phyloP scores from a whole-genome alignment of 1,284 basidiomycete genomes.

The Cryptococcus sp. region DNA sequence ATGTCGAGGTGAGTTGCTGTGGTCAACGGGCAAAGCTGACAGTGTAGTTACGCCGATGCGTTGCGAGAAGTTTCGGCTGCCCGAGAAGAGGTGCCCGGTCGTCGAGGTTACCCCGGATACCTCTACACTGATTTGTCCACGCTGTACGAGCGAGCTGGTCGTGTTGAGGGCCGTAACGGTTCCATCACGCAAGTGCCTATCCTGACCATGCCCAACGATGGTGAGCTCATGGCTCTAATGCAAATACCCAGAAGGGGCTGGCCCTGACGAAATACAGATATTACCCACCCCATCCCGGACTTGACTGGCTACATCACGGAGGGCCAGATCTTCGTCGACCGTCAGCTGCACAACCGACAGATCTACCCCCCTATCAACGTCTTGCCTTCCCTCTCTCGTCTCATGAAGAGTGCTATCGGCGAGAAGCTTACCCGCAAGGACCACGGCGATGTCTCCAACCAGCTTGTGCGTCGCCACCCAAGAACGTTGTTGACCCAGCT shows the following conservation, averaged over 20 bases:
- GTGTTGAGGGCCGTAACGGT: constrained; percentile 95
- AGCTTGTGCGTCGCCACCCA: constrained; percentile 61
- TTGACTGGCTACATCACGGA: constrained; percentile 98
- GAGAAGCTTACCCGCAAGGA: constrained; percentile 96
- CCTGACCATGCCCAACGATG: constrained; percentile 99
- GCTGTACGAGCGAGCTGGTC: constrained; percentile 98
- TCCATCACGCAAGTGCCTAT: constrained; percentile 99
- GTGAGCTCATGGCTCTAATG: constrained; percentile 53
- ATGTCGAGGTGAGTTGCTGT: constrained; percentile 58
- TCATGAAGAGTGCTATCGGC: constrained; percentile 99
- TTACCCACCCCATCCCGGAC: constrained; percentile 99
- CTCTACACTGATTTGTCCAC: constrained; percentile 94
- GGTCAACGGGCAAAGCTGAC: constrained; percentile 56
- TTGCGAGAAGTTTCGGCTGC: constrained; percentile 98
- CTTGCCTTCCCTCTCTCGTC: constrained; percentile 91
- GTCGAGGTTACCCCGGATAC: constrained; percentile 91
- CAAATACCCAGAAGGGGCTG: constrained; percentile 11
- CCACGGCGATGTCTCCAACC: constrained; percentile 98
- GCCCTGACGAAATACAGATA: constrained; percentile 61
- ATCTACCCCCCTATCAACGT: constrained; percentile 99
- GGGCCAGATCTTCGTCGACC: constrained; percentile 98
- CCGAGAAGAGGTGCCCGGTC: constrained; percentile 98
- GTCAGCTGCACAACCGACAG: constrained; percentile 64
- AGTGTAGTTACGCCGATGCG: constrained; percentile 79
- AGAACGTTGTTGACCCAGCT: constrained; percentile 7